Conservation (phyloP, 2,329 filamentous ascomycete species). For the Fusarium piperis region DNA sequence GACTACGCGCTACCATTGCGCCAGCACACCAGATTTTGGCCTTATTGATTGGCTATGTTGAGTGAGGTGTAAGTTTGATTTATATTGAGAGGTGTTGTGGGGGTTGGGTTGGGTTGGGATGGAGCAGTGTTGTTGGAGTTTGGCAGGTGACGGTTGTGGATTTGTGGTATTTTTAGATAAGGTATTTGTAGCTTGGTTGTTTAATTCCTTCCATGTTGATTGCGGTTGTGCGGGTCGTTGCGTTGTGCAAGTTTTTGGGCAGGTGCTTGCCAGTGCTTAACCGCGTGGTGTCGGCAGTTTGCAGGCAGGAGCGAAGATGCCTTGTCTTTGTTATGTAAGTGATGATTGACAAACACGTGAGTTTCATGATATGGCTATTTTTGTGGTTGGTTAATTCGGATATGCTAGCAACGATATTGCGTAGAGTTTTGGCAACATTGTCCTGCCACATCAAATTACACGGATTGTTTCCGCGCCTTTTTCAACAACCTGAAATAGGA, state of each 20-base stretch:
- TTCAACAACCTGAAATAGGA: neutral
- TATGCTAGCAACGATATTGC: neutral
- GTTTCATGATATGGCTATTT: neutral
- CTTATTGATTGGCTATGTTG: constrained; percentile 32
- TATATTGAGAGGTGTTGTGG: constrained; percentile 17
- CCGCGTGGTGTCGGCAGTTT: neutral
- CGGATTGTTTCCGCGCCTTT: neutral
- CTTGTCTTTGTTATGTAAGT: neutral
- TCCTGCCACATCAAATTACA: neutral
- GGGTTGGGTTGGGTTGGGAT: neutral
- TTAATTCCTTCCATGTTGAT: neutral
- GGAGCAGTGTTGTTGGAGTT: neutral
- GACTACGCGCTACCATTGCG: constrained; percentile 53
- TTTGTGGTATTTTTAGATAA: neutral
- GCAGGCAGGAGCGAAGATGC: neutral
- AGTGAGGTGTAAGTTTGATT: accelerated
- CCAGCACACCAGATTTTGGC: constrained; percentile 50
- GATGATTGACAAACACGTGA: neutral
- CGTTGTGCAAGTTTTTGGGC: neutral
- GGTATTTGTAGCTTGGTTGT: neutral
- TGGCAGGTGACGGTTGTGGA: neutral
- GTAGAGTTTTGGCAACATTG: neutral
- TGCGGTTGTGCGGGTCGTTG: neutral
- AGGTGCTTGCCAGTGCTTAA: neutral
- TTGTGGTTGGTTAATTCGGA: neutral